Evolutionary conservation across 768 basidiomycete genomes (phyloP).

Genomic region (Austroboletus festivus): DNA sequence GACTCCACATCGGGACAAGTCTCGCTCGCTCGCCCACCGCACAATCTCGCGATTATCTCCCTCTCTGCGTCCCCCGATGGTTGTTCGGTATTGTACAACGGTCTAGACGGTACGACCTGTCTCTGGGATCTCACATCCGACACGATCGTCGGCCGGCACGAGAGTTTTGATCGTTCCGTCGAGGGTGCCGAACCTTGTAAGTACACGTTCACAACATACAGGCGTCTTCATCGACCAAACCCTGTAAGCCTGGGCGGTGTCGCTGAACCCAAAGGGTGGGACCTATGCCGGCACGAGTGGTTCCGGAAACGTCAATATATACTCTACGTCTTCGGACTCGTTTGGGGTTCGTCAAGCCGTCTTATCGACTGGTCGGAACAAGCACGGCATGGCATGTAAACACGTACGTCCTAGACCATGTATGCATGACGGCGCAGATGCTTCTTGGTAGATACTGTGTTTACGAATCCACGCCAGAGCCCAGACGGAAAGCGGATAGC

Average conservation of each 20-base stretch:
- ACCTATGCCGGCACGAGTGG: conserved; percentile 74
- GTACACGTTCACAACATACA: conserved; percentile 25
- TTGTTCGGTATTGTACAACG: conserved; percentile 67
- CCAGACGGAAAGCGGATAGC: conserved; percentile 84
- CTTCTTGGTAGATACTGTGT: not conserved
- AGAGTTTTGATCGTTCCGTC: conserved; percentile 65
- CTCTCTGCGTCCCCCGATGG: conserved; percentile 71
- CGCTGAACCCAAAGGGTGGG: conserved; percentile 69
- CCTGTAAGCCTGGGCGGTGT: conserved; percentile 74
- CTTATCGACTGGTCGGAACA: conserved; percentile 64
- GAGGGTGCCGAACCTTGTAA: conserved; percentile 65
- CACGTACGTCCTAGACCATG: conserved; percentile 47
- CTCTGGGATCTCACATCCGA: conserved; percentile 71
- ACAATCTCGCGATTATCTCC: conserved; percentile 83
- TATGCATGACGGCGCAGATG: conserved; percentile 1
- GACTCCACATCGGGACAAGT: conserved; percentile 63
- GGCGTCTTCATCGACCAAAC: not conserved
- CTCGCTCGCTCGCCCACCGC: conserved; percentile 57
- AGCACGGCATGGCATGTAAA: conserved; percentile 73
- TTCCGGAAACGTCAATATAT: conserved; percentile 68
- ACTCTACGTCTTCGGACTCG: conserved; percentile 62
- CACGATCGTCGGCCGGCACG: conserved; percentile 58
- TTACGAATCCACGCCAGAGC: too few relatives aligned
- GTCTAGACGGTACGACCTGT: conserved; percentile 78
- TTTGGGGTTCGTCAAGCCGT: conserved; percentile 64